A percentile compares a stretch with the other conserved stretches of the same genome.
These are phyloP conservation scores for Stromatinia cepivora DNA, from an alignment of 2,329 filamentous ascomycete species.

Conservation along the genomic window DNA sequence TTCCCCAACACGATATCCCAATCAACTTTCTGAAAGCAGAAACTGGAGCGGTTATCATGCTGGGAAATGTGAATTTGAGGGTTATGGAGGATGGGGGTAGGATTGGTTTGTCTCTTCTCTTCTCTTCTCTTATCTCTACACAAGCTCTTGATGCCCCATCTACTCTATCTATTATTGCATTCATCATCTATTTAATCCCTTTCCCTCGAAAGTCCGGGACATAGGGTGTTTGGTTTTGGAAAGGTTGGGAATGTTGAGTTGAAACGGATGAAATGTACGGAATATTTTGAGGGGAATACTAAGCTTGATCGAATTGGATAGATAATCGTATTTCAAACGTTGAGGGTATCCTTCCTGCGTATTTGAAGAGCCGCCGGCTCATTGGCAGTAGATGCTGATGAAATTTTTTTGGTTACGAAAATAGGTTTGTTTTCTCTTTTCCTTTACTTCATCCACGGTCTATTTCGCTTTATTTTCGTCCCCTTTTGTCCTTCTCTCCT, in stretches of 20 bases:
- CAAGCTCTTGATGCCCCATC: no score
- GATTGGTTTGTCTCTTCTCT: background rate
- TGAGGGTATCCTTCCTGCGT: constrained; percentile 11
- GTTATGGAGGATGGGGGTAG: constrained; percentile 10
- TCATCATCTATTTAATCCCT: no score
- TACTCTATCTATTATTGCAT: no score
- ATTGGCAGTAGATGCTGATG: constrained; percentile 23
- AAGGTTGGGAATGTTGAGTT: no score
- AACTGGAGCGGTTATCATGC: background rate
- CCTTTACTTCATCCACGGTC: background rate
- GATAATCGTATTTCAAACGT: constrained; percentile 12
- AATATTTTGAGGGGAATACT: rapidly evolving
- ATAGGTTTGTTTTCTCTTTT: background rate
- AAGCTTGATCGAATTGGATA: background rate
- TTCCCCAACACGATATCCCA: constrained; percentile 3
- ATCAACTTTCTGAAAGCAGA: constrained; percentile 2
- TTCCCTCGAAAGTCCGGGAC: no score
- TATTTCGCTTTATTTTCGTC: background rate
- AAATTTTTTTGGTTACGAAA: constrained; percentile 17
- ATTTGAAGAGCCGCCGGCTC: constrained; percentile 2
- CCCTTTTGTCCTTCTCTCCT: background rate
- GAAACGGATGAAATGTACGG: no score
- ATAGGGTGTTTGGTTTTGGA: no score
- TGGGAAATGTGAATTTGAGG: constrained; percentile 3
- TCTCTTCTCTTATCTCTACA: background rate